Percentiles rank a stretch among this genome's conserved stretches.
These are phyloP conservation scores for Allium cepa DNA, from an alignment of 106 monocot genomes.

Conservation along the genomic window DNA sequence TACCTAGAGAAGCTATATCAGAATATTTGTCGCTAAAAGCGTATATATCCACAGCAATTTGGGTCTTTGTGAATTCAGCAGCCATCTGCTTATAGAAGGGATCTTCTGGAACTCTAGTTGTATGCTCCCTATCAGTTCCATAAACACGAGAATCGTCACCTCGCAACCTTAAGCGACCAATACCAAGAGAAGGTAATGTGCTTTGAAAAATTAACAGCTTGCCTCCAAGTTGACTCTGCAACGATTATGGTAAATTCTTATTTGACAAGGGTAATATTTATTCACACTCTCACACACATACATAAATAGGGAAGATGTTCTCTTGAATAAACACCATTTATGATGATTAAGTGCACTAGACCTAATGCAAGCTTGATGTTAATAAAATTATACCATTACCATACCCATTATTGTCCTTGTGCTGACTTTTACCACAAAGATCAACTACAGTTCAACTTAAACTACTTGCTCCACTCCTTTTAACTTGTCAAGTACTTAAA, in stretches of 20 bases:
- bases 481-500: too few species aligned
- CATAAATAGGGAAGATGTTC: not conserved
- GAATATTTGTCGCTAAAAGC: slow-evolving; percentile 72
- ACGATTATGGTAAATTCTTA: not conserved
- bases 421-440: too few species aligned
- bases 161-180: slow-evolving; percentile 77
- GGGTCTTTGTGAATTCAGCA: slow-evolving; percentile 91
- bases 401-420: too few species aligned
- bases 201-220: slow-evolving; percentile 83
- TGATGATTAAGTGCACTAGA: too few species aligned
- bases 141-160: slow-evolving; percentile 90
- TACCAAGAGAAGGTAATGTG: slow-evolving; percentile 88
- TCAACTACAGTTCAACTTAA: too few species aligned
- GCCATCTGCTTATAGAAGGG: slow-evolving; percentile 99
- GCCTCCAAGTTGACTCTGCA: slow-evolving; percentile 92
- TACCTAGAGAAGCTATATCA: slow-evolving; percentile 94
- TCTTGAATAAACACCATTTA: not conserved
- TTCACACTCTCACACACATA: not conserved
- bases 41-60: slow-evolving; percentile 81
- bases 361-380: too few species aligned
- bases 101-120: slow-evolving; percentile 76
- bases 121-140: slow-evolving; percentile 91
- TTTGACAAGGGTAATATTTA: not conserved
- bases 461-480: too few species aligned
- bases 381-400: too few species aligned